phyloP scores from a whole-genome alignment of 441 rosid species.

The Adansonia rubrostipa region DNA sequence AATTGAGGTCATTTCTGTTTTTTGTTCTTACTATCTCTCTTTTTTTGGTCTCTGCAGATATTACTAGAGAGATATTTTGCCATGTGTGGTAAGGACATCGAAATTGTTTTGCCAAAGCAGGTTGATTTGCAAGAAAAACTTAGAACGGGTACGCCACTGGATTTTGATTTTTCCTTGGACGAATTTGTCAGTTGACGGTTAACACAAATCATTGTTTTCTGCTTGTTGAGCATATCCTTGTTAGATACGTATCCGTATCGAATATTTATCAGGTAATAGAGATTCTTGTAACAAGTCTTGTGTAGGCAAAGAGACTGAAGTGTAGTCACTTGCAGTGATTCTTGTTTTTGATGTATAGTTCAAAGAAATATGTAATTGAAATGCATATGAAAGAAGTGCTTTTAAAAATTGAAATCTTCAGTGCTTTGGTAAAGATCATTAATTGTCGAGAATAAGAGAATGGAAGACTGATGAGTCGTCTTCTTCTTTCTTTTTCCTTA shows the following conservation, averaged over 20 bases:
- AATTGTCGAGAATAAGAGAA: too few species aligned
- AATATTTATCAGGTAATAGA: background rate
- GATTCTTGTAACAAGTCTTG: background rate
- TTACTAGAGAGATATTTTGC: slow-evolving; percentile 78
- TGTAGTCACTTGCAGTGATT: too few species aligned
- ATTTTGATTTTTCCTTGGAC: slow-evolving; percentile 54
- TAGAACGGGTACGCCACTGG: slow-evolving; percentile 51
- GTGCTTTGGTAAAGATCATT: too few species aligned
- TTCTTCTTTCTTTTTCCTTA: too few species aligned
- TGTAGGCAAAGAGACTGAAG: too few species aligned
- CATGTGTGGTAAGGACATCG: slow-evolving; percentile 54
- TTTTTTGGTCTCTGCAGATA: slow-evolving; percentile 50
- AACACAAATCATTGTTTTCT: background rate
- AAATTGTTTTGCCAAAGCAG: slow-evolving; percentile 78
- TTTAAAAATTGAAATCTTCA: too few species aligned
- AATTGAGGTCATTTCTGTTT: background rate
- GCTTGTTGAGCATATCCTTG: background rate
- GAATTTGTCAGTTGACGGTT: slow-evolving; percentile 27
- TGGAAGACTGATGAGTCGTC: too few species aligned
- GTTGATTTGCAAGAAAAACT: slow-evolving; percentile 72
- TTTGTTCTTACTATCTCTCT: background rate
- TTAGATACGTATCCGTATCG: background rate
- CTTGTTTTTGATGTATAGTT: too few species aligned
- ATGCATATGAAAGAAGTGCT: too few species aligned
- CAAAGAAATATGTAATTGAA: too few species aligned